Base-by-base conservation (phyloP, 1,284 basidiomycete species). In the Tremellales sp. region DNA sequence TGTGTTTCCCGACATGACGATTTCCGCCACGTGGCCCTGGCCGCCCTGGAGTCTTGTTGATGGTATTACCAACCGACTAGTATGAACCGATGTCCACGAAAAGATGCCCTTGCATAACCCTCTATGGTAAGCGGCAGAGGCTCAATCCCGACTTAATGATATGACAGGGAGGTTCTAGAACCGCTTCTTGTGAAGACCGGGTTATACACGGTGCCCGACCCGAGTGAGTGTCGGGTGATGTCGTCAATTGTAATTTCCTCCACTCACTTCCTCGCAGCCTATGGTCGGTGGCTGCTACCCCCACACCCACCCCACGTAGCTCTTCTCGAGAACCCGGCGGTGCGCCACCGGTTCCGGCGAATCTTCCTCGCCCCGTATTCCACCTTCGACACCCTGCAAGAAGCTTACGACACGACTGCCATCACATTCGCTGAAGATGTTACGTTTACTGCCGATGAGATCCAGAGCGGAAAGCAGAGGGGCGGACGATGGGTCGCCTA, bases 401-500 rank as follows among this genome's bases (percentile, higher is more conserved):
- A 65, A 43, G 65, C 63, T 2, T 70, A 66, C 44, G 61, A 66
- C 32, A 61, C 61, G 1, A 64, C 65, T 22, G 60, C 69, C 34
- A 66, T 72, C 33, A 52, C 63, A 35, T 49, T 58, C 50, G 61
- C 71, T 12, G 72, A 74, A 36, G 62, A 72, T 38, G 68, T 74
- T 12, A 19, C 61, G 22, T 47, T 72, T 7, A 60, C 50, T 0
- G 45, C 47, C 6, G 60, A 70, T 6, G 71, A 73, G 54, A 44
- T 75, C 14, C 47, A 22, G 3, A 28, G 44, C 3, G 66, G 67
- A 19, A 47, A 58, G 5, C 48, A 54, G 25, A 48, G 51, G 33
- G 61, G 66, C 3, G 70, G 66, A 5, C 48, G 71, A 46, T 74
- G 73, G 73, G 47, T 75, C 18, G 60, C 53, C 31, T 75, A 75